Evolutionary conservation across 2,329 filamentous ascomycete species (phyloP).

Genomic region (Cucurbitaria berberidis): DNA sequence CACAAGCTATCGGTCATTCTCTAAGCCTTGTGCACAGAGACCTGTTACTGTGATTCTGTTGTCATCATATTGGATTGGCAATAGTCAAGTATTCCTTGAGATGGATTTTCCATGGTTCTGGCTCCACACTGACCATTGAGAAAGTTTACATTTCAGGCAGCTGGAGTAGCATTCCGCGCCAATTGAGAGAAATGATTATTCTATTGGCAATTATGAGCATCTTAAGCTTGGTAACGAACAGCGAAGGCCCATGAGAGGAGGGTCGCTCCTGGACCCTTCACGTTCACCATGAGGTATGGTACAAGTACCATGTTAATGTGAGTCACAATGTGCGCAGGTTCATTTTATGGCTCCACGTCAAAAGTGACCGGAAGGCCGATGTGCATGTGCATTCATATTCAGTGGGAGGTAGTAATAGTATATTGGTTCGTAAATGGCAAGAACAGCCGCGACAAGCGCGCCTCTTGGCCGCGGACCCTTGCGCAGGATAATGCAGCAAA

Average conservation of each 20-base stretch:
- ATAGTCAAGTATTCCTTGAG: neutral
- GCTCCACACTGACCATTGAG: neutral
- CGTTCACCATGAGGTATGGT: neutral
- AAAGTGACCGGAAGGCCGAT: neutral
- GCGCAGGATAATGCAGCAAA: conserved; percentile 22
- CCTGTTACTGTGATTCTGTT: too few species aligned
- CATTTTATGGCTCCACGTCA: neutral
- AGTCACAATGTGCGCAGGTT: neutral
- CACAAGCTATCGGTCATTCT: too few species aligned
- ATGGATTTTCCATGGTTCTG: neutral
- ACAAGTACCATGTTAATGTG: neutral
- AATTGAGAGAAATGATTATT: neutral
- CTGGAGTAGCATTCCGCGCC: neutral
- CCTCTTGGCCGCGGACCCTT: conserved; percentile 18
- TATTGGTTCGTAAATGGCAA: neutral
- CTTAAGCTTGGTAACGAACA: neutral
- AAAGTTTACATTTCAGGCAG: neutral
- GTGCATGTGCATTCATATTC: neutral
- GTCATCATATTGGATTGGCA: too few species aligned
- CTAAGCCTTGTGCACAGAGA: too few species aligned
- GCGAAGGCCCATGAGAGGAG: neutral
- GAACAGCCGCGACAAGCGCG: conserved; percentile 10
- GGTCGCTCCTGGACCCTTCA: neutral
- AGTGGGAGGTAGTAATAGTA: neutral
- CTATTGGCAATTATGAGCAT: too few species aligned